Evolutionary conservation across 805 yeast genomes (phyloP).

Genomic region (Henningerozyma blattae): DNA sequence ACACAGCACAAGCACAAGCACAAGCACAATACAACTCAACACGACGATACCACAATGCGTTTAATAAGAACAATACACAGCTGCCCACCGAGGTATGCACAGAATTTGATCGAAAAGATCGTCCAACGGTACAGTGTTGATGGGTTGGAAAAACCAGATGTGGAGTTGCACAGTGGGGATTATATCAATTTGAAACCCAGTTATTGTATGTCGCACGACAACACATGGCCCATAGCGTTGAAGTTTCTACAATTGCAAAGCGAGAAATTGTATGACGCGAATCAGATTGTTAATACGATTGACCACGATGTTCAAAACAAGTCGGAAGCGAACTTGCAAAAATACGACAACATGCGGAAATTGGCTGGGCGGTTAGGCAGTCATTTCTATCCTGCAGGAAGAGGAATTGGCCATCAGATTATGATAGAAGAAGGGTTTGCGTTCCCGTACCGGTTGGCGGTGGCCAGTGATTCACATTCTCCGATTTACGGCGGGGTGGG

Average conservation of each 20-base stretch:
- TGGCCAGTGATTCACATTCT: constrained; percentile 96
- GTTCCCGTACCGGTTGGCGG: constrained; percentile 84
- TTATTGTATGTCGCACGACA: constrained; percentile 98
- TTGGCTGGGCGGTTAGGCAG: constrained; percentile 87
- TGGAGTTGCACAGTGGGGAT: constrained; percentile 81
- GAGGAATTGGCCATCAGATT: constrained; percentile 98
- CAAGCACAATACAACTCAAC: too few species aligned
- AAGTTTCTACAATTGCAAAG: constrained; percentile 96
- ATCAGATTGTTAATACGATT: constrained; percentile 90
- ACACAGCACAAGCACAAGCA: too few species aligned
- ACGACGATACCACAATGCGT: too few species aligned
- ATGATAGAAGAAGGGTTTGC: constrained; percentile 99
- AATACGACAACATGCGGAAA: constrained; percentile 77
- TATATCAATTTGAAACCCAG: constrained; percentile 92
- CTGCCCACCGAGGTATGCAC: too few species aligned
- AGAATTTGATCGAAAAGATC: constrained; percentile 89
- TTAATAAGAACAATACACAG: too few species aligned
- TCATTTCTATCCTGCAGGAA: constrained; percentile 96
- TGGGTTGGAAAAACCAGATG: constrained; percentile 57
- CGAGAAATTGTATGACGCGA: constrained; percentile 61
- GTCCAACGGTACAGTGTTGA: constrained; percentile 91
- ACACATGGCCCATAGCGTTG: constrained; percentile 98
- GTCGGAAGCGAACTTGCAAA: constrained; percentile 74
- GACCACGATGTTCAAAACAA: constrained; percentile 98
- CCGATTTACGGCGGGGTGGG: constrained; percentile 98